Base-by-base conservation (phyloP, 1,284 basidiomycete species). In the Pseudozyma sp. region DNA sequence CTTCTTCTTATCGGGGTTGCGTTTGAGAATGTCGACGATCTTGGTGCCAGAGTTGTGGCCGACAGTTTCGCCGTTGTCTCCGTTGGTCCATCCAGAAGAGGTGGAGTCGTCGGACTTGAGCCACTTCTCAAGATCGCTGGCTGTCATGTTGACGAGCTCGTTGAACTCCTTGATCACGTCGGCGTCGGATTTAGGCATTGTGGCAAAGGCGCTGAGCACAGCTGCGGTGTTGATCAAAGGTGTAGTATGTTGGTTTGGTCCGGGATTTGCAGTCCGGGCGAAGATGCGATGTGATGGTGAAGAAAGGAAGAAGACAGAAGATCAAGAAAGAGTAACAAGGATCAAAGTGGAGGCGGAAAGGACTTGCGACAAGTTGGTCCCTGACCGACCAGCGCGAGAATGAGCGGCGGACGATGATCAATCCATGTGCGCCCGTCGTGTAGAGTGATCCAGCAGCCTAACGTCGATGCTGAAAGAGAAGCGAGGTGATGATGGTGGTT, bases 131-230 rank as follows among this genome's bases (percentile, higher is more conserved):
- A 85, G 70, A 52, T 82, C 81, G 38, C 64, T 51, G 25, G 80
- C 71, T 13, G 78, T 70, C 82, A 85, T 84, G 79, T 85, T 85
- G 67, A 85, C 84, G 31, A 78, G 70, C 61, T 79, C 67, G 59
- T 78, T 73, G 72, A 81, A 81, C 68, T 80, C 78, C n/a, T 66
- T 61, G 63, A 80, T 73, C 10, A 80, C 77, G 10, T 80, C 70
- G 21, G 59, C 53, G 63, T 80, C 75, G 49, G 57, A 45, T 49
- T 80, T 80, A 62, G 61, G 71, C 78, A 80, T 80, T 45, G 12
- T 65, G 68, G 49, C 58, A 39, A 65, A 9, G 16, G 43, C 10
- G 25, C 25, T 31, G 25, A 25, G 25, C 18, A 19, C 45, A 25
- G 14, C 11, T 21, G 8, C 39, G 39, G 4, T 40, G 39, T 12